Conservation (phyloP, 768 basidiomycete genomes). For the Favolaschia claudopus region DNA sequence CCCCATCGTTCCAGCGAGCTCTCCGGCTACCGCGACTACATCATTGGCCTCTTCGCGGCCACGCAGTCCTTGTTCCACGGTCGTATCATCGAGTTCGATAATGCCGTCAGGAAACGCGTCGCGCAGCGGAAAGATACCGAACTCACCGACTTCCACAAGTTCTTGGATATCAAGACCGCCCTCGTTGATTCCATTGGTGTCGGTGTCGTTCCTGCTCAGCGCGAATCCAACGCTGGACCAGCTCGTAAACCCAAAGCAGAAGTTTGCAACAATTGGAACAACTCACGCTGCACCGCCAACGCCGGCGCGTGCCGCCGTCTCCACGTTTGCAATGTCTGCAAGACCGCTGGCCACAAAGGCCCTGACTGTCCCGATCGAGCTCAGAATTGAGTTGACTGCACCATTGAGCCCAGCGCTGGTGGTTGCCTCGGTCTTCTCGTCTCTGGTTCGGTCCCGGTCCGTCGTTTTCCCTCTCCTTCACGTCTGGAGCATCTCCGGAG, state of each 20-base stretch:
- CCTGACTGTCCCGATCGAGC: slow-evolving; percentile 1
- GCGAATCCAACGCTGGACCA: background rate
- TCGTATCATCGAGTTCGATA: slow-evolving; percentile 17
- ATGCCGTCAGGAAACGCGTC: slow-evolving; percentile 8
- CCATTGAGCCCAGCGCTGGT: slow-evolving; percentile 2
- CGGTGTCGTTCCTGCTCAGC: background rate
- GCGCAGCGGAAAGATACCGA: background rate
- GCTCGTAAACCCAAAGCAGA: background rate
- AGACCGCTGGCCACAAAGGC: background rate
- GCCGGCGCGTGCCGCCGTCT: background rate
- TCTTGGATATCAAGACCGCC: slow-evolving; percentile 17
- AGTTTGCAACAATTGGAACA: slow-evolving; percentile 18
- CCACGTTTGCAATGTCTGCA: slow-evolving; percentile 10
- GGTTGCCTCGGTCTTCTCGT: background rate
- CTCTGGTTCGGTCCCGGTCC: background rate
- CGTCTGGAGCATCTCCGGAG: too few species aligned
- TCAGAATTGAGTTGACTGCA: background rate
- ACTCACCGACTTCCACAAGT: slow-evolving; percentile 1
- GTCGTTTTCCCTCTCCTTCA: background rate
- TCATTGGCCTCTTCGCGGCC: slow-evolving; percentile 3
- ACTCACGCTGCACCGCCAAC: background rate
- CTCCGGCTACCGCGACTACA: background rate
- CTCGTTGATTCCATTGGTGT: slow-evolving; percentile 3
- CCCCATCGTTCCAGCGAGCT: slow-evolving; percentile 12
- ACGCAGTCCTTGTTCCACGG: background rate